A percentile compares a stretch with the other conserved stretches of the same genome.
phyloP scores from a whole-genome alignment of 257 asterid species.

The Scutellaria barbata region DNA sequence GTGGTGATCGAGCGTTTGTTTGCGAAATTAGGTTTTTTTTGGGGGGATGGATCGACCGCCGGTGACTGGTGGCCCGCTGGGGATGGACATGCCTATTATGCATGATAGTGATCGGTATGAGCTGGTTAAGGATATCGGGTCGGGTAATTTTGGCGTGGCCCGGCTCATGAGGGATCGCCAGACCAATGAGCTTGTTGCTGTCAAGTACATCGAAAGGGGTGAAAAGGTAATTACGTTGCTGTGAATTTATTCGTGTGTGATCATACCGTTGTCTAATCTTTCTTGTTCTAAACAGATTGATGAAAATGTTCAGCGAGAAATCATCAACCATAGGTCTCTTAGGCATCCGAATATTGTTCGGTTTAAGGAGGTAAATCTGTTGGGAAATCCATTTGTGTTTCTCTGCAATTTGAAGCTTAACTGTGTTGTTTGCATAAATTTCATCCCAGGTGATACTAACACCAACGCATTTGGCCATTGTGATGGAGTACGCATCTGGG shows the following conservation, averaged over 20 bases:
- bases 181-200: slow-evolving; percentile 91
- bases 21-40: background rate
- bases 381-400: background rate
- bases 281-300: slow-evolving; percentile 60
- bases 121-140: slow-evolving; percentile 88
- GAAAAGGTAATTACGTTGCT: slow-evolving; percentile 66
- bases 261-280: no score
- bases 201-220: slow-evolving; percentile 97
- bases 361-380: slow-evolving; percentile 73
- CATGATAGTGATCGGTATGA: slow-evolving; percentile 92
- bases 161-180: slow-evolving; percentile 91
- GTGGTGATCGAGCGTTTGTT: slow-evolving; percentile 19
- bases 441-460: slow-evolving; percentile 73
- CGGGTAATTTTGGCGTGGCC: slow-evolving; percentile 98
- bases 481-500: slow-evolving; percentile 99
- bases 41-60: slow-evolving; percentile 68
- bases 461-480: slow-evolving; percentile 97
- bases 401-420: slow-evolving; percentile 20
- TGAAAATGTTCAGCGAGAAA: slow-evolving; percentile 92
- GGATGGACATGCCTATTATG: slow-evolving; percentile 96
- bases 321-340: slow-evolving; percentile 87
- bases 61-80: slow-evolving; percentile 52
- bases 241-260: background rate
- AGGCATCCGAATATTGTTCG: slow-evolving; percentile 93
- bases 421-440: background rate